Percentiles rank a stretch among this genome's conserved stretches.
These are phyloP conservation scores for Henningerozyma blattae DNA, from an alignment of 805 yeast species.

Conservation along the genomic window DNA sequence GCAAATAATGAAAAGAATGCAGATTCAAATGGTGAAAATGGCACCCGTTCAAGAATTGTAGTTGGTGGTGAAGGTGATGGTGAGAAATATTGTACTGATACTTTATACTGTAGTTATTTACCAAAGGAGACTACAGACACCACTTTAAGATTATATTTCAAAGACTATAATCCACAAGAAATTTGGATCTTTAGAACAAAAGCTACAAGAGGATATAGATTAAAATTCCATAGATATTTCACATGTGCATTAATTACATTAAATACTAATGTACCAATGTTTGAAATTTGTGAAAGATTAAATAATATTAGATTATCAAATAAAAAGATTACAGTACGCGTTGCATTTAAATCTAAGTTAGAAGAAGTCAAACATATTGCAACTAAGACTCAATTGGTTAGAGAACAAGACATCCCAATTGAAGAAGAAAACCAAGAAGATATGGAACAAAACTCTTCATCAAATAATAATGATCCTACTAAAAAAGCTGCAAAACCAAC, in stretches of 20 bases:
- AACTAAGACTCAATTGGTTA: conserved; percentile 2
- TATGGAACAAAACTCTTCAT: too few species aligned
- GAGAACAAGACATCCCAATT: background rate
- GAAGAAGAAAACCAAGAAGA: background rate
- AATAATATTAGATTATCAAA: conserved; percentile 28
- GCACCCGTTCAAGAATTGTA: background rate
- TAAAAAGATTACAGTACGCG: conserved; percentile 25
- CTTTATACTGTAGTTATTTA: conserved; percentile 33
- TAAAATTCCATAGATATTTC: conserved; percentile 21
- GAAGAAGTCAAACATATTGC: conserved; percentile 32
- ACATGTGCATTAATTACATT: conserved; percentile 43
- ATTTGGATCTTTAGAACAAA: conserved; percentile 36
- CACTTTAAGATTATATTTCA: conserved; percentile 33
- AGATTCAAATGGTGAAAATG: background rate
- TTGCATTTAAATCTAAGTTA: conserved; percentile 32
- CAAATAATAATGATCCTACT: background rate
- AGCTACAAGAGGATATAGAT: conserved; percentile 12
- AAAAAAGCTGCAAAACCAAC: background rate
- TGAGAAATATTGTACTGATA: conserved; percentile 28
- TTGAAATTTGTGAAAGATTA: conserved; percentile 31
- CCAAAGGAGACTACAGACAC: conserved; percentile 31
- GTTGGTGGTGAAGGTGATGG: too few species aligned
- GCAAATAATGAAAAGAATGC: background rate
- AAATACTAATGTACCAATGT: conserved; percentile 30
- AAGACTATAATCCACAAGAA: conserved; percentile 33